Evolutionary conservation across 1,139 yeast species (phyloP).

Genomic region (Hyphopichia fennica): DNA sequence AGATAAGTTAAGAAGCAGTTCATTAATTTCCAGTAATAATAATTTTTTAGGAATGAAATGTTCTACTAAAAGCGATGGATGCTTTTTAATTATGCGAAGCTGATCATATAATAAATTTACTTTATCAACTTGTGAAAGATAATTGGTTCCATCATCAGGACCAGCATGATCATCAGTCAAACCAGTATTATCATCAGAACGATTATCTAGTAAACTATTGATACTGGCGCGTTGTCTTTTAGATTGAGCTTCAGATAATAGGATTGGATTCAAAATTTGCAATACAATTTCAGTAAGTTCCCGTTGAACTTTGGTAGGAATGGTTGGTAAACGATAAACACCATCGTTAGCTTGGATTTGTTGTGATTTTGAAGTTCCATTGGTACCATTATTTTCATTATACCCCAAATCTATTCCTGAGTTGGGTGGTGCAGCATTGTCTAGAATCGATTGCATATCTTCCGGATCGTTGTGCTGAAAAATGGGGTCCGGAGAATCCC

Average conservation of each 20-base stretch:
- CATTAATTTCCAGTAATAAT: conserved; percentile 62
- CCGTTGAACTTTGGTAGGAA: conserved; percentile 53
- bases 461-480: conserved; percentile 1
- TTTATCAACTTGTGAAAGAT: conserved; percentile 9
- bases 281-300: conserved; percentile 56
- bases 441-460: conserved; percentile 4
- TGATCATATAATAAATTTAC: conserved; percentile 47
- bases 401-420: neutral
- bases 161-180: conserved; percentile 11
- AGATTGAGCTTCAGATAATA: conserved; percentile 29
- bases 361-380: neutral
- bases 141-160: conserved; percentile 5
- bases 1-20: conserved; percentile 50
- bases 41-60: conserved; percentile 73
- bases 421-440: conserved; percentile 1
- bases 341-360: conserved; percentile 12
- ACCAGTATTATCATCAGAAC: conserved; percentile 9
- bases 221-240: conserved; percentile 33
- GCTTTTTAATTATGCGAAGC: conserved; percentile 51
- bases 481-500: conserved; percentile 5
- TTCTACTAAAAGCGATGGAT: conserved; percentile 69
- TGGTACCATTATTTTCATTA: neutral
- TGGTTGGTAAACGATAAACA: conserved; percentile 55
- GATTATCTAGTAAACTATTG: conserved; percentile 32
- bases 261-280: conserved; percentile 48